Conservation (phyloP, 306 rosid genomes). For the Cucumis sativus region DNA sequence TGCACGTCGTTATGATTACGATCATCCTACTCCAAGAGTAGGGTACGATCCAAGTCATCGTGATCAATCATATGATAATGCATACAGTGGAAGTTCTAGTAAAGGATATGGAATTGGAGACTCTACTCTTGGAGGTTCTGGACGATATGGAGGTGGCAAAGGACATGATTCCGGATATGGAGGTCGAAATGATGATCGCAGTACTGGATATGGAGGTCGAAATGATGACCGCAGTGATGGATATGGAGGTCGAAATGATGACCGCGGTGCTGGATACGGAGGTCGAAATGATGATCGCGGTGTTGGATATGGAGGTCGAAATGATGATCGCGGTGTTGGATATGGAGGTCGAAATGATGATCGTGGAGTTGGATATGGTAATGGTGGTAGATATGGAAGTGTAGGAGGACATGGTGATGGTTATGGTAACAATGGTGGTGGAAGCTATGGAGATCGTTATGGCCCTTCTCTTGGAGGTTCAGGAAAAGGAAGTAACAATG, state of each 20-base stretch:
- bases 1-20: conserved; percentile 10
- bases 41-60: background rate
- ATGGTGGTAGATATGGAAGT: background rate
- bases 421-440: background rate
- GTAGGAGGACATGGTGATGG: background rate
- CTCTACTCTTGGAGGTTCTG: conserved; percentile 19
- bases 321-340: background rate
- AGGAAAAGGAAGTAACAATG: background rate
- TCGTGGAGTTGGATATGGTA: background rate
- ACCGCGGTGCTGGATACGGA: background rate
- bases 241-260: background rate
- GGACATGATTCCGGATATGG: background rate
- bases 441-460: background rate
- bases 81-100: background rate
- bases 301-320: background rate
- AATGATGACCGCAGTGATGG: background rate
- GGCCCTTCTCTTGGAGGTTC: background rate
- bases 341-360: background rate
- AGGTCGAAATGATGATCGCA: background rate
- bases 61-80: background rate
- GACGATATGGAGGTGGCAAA: conserved; percentile 19
- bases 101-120: conserved; percentile 18
- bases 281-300: background rate
- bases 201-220: background rate
- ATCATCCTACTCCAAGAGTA: background rate